Base-by-base conservation (phyloP, 371 early-diverging fungal genomes). In the Nosema muscidifuracis region DNA sequence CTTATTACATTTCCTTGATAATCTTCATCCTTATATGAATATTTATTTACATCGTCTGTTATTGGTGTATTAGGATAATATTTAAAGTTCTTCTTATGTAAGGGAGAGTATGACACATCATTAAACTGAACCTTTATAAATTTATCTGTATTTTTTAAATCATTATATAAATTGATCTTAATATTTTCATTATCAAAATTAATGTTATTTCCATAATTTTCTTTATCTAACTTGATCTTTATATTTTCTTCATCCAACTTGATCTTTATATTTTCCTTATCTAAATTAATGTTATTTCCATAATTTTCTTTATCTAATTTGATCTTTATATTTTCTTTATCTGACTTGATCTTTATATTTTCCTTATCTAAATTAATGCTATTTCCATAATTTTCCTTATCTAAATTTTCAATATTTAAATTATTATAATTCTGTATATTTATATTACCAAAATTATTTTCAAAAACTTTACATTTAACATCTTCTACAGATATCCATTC, bases 1-100 rank as follows among this genome's bases (percentile, higher is more conserved):
- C n/a, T 47, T 47, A 47, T 47, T 12, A 47, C 47, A n/a, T 47
- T 20, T 12, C 20, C 3, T 10, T 47, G 4, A 10, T 10, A 4
- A n/a, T 10, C n/a, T 6, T n/a, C 47, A 20, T 47, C 47, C n/a
- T n/a, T 47, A n/a, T 47, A 47, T 47, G 47, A 47, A 47, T 47
- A 47, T 20, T 47, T 47, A 47, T 47, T 47, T 47, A 47, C 47
- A 47, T 47, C 47, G n/a, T 47, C 47, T 10, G 47, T 47, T 10
- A 47, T 47, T 4, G 47, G 47, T 20, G 47, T 47, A 47, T 47
- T 47, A 20, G 47, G 47, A 20, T 10, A 47, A 4, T 3, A n/a
- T 47, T 20, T 47, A 47, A 10, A n/a, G n/a, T n/a, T 47, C n/a
- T 20, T 47, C n/a, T 47, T 47, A n/a, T n/a, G n/a, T 10, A n/a